Percentiles rank a stretch among this genome's conserved stretches.
Conservation (phyloP, 768 basidiomycete species). For the Termitomyces sp. region DNA sequence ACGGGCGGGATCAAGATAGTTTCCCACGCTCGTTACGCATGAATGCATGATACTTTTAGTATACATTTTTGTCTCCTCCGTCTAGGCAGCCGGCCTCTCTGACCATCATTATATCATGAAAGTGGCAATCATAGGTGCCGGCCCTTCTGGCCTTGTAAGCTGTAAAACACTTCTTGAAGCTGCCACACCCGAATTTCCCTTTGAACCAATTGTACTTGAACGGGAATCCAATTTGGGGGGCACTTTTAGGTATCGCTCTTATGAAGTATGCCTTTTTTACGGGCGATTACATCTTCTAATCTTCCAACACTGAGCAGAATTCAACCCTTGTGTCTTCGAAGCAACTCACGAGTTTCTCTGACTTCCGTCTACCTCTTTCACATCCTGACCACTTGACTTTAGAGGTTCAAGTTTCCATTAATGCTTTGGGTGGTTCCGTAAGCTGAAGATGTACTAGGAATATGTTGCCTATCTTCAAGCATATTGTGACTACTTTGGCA, state of each 20-base stretch:
- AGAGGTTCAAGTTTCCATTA: slow-evolving; percentile 18
- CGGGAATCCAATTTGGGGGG: slow-evolving; percentile 46
- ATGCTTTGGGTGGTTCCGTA: not conserved
- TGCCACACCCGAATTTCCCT: slow-evolving; percentile 29
- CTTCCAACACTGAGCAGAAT: slow-evolving; percentile 24
- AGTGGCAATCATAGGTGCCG: slow-evolving; percentile 36
- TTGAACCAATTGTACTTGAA: slow-evolving; percentile 44
- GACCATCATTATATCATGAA: slow-evolving; percentile 15
- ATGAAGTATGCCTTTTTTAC: slow-evolving; percentile 25
- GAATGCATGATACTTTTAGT: too few relatives aligned
- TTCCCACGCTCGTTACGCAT: too few relatives aligned
- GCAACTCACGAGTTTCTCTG: slow-evolving; percentile 55
- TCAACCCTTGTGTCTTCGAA: slow-evolving; percentile 50
- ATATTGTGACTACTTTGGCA: slow-evolving; percentile 37
- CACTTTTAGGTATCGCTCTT: slow-evolving; percentile 44
- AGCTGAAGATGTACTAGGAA: slow-evolving; percentile 20
- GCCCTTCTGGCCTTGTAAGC: slow-evolving; percentile 43
- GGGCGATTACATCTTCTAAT: not conserved
- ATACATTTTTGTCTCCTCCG: too few relatives aligned
- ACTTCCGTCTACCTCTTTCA: slow-evolving; percentile 44
- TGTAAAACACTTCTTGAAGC: slow-evolving; percentile 44
- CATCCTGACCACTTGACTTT: slow-evolving; percentile 45
- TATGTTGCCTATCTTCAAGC: slow-evolving; percentile 47
- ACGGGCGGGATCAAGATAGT: too few relatives aligned
- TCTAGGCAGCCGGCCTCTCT: too few relatives aligned